Evolutionary conservation across 148 eudicot species (phyloP).

Genomic region (Linanthus parryae): DNA sequence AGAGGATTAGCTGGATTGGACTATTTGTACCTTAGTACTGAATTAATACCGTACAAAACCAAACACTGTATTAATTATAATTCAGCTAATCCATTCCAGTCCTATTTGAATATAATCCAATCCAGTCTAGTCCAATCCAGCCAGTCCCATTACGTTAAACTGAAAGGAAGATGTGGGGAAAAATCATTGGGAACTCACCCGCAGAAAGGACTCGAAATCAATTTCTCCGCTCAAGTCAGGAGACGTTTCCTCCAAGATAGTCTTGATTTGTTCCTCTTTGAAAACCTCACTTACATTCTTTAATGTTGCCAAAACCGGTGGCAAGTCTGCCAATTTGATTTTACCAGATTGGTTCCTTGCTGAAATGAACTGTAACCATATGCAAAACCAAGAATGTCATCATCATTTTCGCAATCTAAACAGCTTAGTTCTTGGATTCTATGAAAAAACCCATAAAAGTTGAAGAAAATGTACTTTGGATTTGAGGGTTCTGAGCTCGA

Average conservation of each 20-base stretch:
- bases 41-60: too few species aligned
- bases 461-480: slow-evolving; percentile 63
- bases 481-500: slow-evolving; percentile 71
- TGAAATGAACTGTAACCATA: slow-evolving; percentile 34
- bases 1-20: too few species aligned
- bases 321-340: slow-evolving; percentile 47
- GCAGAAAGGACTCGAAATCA: slow-evolving; percentile 73
- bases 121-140: too few species aligned
- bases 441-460: slow-evolving; percentile 1
- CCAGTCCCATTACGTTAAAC: too few species aligned
- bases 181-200: slow-evolving; percentile 69
- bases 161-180: too few species aligned
- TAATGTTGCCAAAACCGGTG: slow-evolving; percentile 48
- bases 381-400: slow-evolving; percentile 4
- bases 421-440: background rate
- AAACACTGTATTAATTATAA: too few species aligned
- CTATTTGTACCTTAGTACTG: too few species aligned
- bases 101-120: too few species aligned
- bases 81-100: too few species aligned
- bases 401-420: too few species aligned
- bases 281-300: slow-evolving; percentile 44
- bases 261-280: slow-evolving; percentile 45
- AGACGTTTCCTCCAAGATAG: slow-evolving; percentile 46
- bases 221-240: slow-evolving; percentile 51
- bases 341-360: slow-evolving; percentile 39